phyloP scores from a whole-genome alignment of 1,284 basidiomycete species.

The Omphalotus olearius region DNA sequence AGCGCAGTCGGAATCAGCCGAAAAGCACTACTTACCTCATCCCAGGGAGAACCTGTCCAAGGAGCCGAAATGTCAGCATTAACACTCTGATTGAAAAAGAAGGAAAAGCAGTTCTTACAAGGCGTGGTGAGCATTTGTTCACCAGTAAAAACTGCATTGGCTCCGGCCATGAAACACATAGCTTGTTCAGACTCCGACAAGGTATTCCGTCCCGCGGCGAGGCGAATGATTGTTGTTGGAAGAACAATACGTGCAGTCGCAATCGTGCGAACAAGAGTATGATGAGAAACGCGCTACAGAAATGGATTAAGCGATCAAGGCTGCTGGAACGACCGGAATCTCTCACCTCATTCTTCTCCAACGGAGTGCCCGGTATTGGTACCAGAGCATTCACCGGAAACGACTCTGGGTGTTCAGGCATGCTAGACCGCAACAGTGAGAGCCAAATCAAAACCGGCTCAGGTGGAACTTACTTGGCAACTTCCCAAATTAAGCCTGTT shows the following conservation, averaged over 20 bases:
- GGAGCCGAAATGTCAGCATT: conserved; percentile 13
- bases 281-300: conserved; percentile 71
- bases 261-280: conserved; percentile 89
- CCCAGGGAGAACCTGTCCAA: conserved; percentile 32
- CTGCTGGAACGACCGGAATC: conserved; percentile 7
- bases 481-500: conserved; percentile 93
- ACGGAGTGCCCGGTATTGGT: conserved; percentile 71
- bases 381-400: conserved; percentile 98
- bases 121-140: conserved; percentile 98
- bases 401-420: conserved; percentile 94
- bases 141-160: conserved; percentile 97
- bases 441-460: neutral
- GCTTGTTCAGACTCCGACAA: conserved; percentile 91
- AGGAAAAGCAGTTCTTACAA: conserved; percentile 46
- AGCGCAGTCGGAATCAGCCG: conserved; percentile 12
- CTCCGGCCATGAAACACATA: conserved; percentile 98
- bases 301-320: conserved; percentile 10
- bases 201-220: conserved; percentile 91
- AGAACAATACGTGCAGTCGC: conserved; percentile 93
- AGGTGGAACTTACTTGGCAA: conserved; percentile 63
- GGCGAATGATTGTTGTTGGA: conserved; percentile 90
- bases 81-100: conserved; percentile 1
- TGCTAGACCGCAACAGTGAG: conserved; percentile 40
- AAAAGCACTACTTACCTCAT: conserved; percentile 50
- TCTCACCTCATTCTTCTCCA: conserved; percentile 66